Percentiles rank a stretch among this genome's conserved stretches.
Conservation (phyloP, 306 rosid genomes). For the Spatholobus suberectus region DNA sequence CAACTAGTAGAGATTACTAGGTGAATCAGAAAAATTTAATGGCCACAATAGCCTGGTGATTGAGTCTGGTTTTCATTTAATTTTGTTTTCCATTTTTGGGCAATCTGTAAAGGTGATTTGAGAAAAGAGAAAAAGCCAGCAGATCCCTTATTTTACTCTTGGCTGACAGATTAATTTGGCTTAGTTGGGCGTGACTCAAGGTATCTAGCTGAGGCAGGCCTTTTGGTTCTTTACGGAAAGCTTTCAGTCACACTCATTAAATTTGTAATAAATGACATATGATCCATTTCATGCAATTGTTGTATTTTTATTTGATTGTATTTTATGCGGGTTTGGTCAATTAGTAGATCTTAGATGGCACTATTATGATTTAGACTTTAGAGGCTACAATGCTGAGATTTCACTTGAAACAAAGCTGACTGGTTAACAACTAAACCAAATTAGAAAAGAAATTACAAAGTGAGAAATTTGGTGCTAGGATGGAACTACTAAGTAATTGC, state of each 20-base stretch:
- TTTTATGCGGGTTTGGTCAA: constrained; percentile 38
- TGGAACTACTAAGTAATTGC: constrained; percentile 24
- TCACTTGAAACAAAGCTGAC: constrained; percentile 46
- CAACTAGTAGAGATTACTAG: constrained; percentile 27
- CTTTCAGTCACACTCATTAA: constrained; percentile 53
- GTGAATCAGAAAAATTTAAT: constrained; percentile 39
- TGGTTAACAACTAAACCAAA: constrained; percentile 50
- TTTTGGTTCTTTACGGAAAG: constrained; percentile 44
- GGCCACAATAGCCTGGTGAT: constrained; percentile 34
- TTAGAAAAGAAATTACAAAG: constrained; percentile 26
- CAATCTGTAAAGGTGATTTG: constrained; percentile 44
- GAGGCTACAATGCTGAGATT: constrained; percentile 39
- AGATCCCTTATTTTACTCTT: constrained; percentile 51
- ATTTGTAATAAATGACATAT: constrained; percentile 51
- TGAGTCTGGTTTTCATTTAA: constrained; percentile 43
- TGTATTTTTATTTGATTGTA: not conserved
- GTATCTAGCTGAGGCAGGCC: constrained; percentile 55
- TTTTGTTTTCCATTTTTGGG: constrained; percentile 36
- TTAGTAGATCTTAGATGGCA: constrained; percentile 26
- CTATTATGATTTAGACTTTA: constrained; percentile 40
- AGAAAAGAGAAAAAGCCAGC: constrained; percentile 38
- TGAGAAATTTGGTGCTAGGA: constrained; percentile 29
- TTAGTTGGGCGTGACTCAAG: constrained; percentile 63
- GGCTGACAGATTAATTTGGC: constrained; percentile 48
- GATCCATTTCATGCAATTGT: constrained; percentile 32